phyloP scores from a whole-genome alignment of 2,329 filamentous ascomycete genomes.

The Microdochium paspali region DNA sequence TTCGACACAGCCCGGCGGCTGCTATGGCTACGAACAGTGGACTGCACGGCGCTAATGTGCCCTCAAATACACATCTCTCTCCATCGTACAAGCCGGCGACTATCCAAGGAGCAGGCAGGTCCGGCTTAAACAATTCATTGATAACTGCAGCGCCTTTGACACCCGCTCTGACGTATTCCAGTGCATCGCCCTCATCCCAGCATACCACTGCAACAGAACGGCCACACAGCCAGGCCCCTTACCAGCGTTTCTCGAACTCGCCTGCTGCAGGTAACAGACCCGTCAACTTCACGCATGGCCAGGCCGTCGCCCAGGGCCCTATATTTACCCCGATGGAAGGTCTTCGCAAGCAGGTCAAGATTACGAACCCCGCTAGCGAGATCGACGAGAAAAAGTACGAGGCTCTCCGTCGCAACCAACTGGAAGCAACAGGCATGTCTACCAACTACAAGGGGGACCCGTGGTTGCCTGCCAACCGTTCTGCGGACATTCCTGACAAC shows the following conservation, averaged over 20 bases:
- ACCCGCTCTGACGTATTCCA: too few relatives aligned
- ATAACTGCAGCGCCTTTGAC: too few relatives aligned
- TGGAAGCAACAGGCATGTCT: constrained; percentile 15
- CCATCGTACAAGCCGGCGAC: too few relatives aligned
- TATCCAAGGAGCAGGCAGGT: too few relatives aligned
- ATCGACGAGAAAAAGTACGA: not conserved
- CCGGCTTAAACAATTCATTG: too few relatives aligned
- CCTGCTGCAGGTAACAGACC: not conserved
- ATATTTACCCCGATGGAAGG: not conserved
- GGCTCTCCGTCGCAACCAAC: not conserved
- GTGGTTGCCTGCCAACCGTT: constrained; percentile 23
- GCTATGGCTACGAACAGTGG: too few relatives aligned
- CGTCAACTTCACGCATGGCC: not conserved
- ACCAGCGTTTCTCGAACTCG: not conserved
- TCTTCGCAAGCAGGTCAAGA: not conserved
- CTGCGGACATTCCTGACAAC: constrained; percentile 25
- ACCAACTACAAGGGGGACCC: constrained; percentile 29
- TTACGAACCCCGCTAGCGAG: not conserved
- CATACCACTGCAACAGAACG: not conserved
- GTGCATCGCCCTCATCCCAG: too few relatives aligned
- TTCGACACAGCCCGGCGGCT: too few relatives aligned
- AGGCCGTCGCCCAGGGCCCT: not conserved
- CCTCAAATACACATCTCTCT: too few relatives aligned
- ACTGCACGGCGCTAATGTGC: too few relatives aligned
- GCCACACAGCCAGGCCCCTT: not conserved